Evolutionary conservation across 164 flowering plant genomes (phyloP), one percentile per base, ranked within the genome.

Genomic region (Piper betle): DNA sequence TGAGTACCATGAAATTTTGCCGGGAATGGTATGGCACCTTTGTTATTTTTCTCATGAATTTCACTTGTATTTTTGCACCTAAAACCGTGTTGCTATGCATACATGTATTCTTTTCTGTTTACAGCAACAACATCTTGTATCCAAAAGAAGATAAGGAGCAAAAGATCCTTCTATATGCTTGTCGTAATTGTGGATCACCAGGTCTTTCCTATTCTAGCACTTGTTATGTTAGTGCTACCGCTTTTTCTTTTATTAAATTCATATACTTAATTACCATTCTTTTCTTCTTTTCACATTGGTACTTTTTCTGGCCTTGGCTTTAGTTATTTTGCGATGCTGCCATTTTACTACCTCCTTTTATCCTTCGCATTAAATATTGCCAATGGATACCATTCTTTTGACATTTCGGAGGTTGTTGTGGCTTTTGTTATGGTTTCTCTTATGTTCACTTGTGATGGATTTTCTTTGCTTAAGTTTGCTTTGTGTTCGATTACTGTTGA

Each of bases 1-100:
- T 91, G 97, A 91, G 97, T 91, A 83, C 96, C 68, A 91, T 91
- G 96, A 88, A 88, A 63, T 91, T 88, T 71, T 88, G 94, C 79
- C 85, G 91, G 41, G 97, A 88, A 76, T 91, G 94, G 97, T 91
- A 2, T 13, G 50, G 9, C 9, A 20, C 38, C 5, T 37, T 16
- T 19, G 43, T 19, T 37, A 7, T 6, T 18, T 6, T 39, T 39
- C 40, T 12, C 15, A 39, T 25, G 25, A 7, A 37, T 5, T 25
- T 25, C 33, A 25, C 33, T 25, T 25, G 33, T 25, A 25, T 46
- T 10, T 5, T 6, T 46, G 50, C 12, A 5, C 50, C 15, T 46
- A 10, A 10, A 5, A 3, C 15, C 12, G 10, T 46, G 50, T 46
- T 12, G 15, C 15, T 46, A 3, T 46, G 50, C 15, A 46, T 46